Conservation (phyloP, 148 eudicot genomes). For the Beta vulgaris region DNA sequence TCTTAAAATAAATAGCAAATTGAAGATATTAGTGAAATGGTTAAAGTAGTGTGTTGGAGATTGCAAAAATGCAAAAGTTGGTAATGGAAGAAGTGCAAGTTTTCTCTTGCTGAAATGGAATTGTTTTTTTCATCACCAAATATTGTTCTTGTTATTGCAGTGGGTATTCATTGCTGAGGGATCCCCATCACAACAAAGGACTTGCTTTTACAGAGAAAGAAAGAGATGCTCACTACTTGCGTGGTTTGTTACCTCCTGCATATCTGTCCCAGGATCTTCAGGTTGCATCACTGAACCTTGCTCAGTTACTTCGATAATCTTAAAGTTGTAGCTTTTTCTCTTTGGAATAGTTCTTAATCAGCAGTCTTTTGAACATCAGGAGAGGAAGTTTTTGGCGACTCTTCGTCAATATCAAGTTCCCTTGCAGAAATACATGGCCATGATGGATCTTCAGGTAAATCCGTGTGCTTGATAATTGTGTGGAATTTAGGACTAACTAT, state of each 20-base stretch:
- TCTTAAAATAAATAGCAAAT: too few species aligned
- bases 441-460: constrained; percentile 93
- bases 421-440: constrained; percentile 72
- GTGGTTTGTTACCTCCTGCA: constrained; percentile 81
- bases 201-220: constrained; percentile 75
- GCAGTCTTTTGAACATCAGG: constrained; percentile 34
- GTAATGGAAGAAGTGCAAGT: too few species aligned
- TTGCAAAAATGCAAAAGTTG: too few species aligned
- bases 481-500: too few species aligned
- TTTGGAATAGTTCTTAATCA: constrained; percentile 13
- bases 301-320: too few species aligned
- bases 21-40: too few species aligned
- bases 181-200: constrained; percentile 90
- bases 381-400: constrained; percentile 56
- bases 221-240: constrained; percentile 84
- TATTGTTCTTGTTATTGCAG: constrained; percentile 39
- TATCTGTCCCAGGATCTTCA: constrained; percentile 66
- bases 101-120: neutral
- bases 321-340: neutral
- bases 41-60: too few species aligned
- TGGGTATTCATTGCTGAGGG: constrained; percentile 73
- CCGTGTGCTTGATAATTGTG: neutral
- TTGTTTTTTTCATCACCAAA: neutral
- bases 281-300: constrained; percentile 35
- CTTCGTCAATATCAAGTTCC: constrained; percentile 78